A percentile compares a stretch with the other conserved stretches of the same genome.
These are phyloP conservation scores for Pleurotus salmoneostramineus DNA, from an alignment of 768 basidiomycete genomes.

Conservation along the genomic window DNA sequence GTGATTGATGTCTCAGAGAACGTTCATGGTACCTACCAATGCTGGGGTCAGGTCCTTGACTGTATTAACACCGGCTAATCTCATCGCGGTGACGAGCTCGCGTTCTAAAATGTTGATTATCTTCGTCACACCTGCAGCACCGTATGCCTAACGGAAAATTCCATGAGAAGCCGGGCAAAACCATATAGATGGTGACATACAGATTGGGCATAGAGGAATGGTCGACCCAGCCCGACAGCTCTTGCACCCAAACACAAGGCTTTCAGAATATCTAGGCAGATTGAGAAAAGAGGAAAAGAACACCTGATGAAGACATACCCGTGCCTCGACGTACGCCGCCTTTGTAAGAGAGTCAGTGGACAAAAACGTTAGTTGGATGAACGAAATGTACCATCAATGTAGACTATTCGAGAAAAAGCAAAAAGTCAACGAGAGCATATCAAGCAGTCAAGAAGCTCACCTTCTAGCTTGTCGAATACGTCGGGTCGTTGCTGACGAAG, in stretches of 20 bases:
- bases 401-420: constrained; percentile 43
- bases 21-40: constrained; percentile 45
- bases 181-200: constrained; percentile 34
- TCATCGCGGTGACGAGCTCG: constrained; percentile 78
- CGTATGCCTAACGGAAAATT: constrained; percentile 55
- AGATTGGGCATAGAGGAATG: constrained; percentile 84
- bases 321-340: constrained; percentile 75
- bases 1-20: background rate
- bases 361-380: background rate
- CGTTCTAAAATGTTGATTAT: constrained; percentile 64
- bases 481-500: constrained; percentile 72
- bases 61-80: constrained; percentile 64
- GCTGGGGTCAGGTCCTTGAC: constrained; percentile 68
- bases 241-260: constrained; percentile 86
- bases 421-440: constrained; percentile 8
- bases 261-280: constrained; percentile 69
- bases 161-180: no score
- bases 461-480: constrained; percentile 69
- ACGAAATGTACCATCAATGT: constrained; percentile 65
- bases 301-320: constrained; percentile 31
- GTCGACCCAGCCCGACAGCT: constrained; percentile 82
- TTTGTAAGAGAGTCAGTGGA: constrained; percentile 11
- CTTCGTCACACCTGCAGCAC: constrained; percentile 65
- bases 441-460: constrained; percentile 22
- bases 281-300: background rate